Conservation (phyloP, 768 basidiomycete genomes). For the Boletus vinaceobasis region DNA sequence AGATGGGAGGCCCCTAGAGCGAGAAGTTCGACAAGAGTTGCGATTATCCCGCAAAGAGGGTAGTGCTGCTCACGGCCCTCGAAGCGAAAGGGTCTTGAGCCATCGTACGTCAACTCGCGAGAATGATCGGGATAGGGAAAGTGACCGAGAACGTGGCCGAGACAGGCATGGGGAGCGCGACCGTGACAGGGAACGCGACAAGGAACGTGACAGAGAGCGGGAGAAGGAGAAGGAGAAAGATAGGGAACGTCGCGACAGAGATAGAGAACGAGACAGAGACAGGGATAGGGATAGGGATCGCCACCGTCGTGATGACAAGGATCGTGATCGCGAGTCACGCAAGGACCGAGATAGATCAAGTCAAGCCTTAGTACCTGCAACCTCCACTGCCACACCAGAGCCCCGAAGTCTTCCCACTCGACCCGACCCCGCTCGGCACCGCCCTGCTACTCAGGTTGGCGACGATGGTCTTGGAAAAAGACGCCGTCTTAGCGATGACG, state of each 20-base stretch:
- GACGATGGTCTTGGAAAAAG: constrained; percentile 76
- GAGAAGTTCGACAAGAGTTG: constrained; percentile 45
- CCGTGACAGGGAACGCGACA: constrained; percentile 45
- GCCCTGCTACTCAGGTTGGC: constrained; percentile 38
- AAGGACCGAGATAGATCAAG: constrained; percentile 54
- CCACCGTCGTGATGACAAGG: constrained; percentile 58
- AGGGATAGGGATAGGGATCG: constrained; percentile 40
- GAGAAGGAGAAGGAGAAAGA: constrained; percentile 42
- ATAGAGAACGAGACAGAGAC: constrained; percentile 51
- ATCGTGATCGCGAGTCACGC: constrained; percentile 58
- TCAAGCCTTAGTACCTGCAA: constrained; percentile 34
- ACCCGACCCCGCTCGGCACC: constrained; percentile 57
- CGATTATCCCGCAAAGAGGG: constrained; percentile 42
- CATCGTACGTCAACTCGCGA: constrained; percentile 37
- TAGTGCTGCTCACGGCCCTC: constrained; percentile 50
- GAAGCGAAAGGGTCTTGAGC: constrained; percentile 46
- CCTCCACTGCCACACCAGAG: constrained; percentile 37
- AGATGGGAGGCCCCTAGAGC: constrained; percentile 55
- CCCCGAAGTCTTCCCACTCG: constrained; percentile 56
- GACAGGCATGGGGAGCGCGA: constrained; percentile 48
- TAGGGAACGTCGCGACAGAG: constrained; percentile 38
- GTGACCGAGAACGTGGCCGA: constrained; percentile 45
- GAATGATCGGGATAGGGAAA: constrained; percentile 39
- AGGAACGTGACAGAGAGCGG: constrained; percentile 35
- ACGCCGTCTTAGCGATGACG: constrained; percentile 65